Percentiles rank a stretch among this genome's conserved stretches.
These are phyloP conservation scores for Eucalyptus pauciflora DNA, from an alignment of 345 rosid species.

Conservation along the genomic window DNA sequence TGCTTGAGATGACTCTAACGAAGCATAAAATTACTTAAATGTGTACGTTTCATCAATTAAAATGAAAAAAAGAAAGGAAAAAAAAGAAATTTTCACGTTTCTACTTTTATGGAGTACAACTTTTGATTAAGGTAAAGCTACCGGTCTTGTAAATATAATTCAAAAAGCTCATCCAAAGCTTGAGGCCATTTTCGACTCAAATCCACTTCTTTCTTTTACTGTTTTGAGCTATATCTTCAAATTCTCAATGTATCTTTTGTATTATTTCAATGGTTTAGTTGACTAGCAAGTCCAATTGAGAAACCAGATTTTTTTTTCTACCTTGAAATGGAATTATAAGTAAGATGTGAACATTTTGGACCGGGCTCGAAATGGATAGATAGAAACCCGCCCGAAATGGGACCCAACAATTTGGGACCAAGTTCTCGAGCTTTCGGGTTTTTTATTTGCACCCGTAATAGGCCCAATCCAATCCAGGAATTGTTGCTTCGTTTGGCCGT, in stretches of 20 bases:
- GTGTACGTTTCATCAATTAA: too few relatives aligned
- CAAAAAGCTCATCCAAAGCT: accelerated
- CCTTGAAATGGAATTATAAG: background rate
- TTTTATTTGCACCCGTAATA: background rate
- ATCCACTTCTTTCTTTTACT: background rate
- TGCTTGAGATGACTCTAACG: too few relatives aligned
- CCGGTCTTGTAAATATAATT: too few relatives aligned
- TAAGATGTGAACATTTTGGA: background rate
- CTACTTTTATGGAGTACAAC: background rate
- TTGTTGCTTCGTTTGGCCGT: background rate
- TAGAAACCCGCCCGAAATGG: background rate
- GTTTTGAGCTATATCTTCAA: background rate
- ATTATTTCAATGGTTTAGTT: background rate
- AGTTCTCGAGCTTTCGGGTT: background rate
- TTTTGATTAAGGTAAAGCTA: too few relatives aligned
- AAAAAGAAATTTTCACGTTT: too few relatives aligned
- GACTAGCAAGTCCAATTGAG: background rate
- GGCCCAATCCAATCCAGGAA: background rate
- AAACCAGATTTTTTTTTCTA: background rate
- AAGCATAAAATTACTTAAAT: too few relatives aligned
- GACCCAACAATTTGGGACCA: background rate
- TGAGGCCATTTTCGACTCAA: background rate
- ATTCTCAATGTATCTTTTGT: background rate
- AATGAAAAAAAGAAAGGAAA: accelerated
- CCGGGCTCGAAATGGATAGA: background rate